These are phyloP conservation scores for Ceratocystis eucalypticola DNA, from an alignment of 2,329 filamentous ascomycete species.

Conservation along the genomic window DNA sequence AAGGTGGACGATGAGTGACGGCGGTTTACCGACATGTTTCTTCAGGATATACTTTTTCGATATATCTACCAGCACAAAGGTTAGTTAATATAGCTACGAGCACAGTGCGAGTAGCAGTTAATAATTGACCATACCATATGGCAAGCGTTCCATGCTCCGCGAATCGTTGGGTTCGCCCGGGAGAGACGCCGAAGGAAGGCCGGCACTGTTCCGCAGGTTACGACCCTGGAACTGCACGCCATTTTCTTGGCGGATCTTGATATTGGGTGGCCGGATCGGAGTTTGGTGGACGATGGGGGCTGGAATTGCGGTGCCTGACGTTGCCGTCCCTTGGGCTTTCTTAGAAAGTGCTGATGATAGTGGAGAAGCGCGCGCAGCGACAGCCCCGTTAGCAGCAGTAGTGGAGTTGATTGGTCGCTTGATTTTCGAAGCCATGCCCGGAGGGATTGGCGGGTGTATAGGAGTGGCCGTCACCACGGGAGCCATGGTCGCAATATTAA, in stretches of 20 bases:
- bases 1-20: conserved; percentile 77
- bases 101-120: neutral
- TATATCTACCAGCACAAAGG: conserved; percentile 41
- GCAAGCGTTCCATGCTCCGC: conserved; percentile 34
- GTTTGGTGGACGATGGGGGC: conserved; percentile 8
- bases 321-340: conserved; percentile 34
- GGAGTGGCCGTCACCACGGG: conserved; percentile 40
- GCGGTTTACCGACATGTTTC: conserved; percentile 60
- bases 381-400: conserved; percentile 46
- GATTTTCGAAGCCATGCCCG: conserved; percentile 37
- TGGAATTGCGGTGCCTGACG: conserved; percentile 30
- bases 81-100: conserved; percentile 20
- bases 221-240: conserved; percentile 32
- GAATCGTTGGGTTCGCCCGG: conserved; percentile 31
- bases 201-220: conserved; percentile 38
- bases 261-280: conserved; percentile 15
- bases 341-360: conserved; percentile 45
- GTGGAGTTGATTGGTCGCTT: conserved; percentile 52
- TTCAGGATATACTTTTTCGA: conserved; percentile 67
- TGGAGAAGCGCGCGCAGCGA: conserved; percentile 46
- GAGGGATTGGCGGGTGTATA: conserved; percentile 26
- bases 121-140: conserved; percentile 34
- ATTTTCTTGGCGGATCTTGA: conserved; percentile 30
- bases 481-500: conserved; percentile 32
- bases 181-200: conserved; percentile 36